Conservation (phyloP, 108 stramenopile species). For the Nannochloropsis oceanica region DNA sequence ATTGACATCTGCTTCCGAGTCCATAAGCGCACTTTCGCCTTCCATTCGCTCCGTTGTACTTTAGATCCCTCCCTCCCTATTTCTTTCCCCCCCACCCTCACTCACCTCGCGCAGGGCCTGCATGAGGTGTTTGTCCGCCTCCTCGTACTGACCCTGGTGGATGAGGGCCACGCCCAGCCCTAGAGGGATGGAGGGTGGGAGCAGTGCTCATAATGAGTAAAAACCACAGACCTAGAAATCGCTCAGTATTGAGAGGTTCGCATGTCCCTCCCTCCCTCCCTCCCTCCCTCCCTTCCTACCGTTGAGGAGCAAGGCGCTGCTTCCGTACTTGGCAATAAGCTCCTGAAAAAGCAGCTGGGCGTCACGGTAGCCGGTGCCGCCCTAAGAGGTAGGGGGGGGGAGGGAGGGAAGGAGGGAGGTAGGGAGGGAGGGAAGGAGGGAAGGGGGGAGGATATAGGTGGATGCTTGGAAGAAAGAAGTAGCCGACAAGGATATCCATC, state of each 20-base stretch:
- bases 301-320: constrained; percentile 24
- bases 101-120: background rate
- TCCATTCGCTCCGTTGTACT: background rate
- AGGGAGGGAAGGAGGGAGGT: background rate
- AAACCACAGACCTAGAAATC: background rate
- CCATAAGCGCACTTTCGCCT: background rate
- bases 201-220: background rate
- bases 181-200: background rate
- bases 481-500: background rate
- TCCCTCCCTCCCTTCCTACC: background rate
- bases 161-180: background rate
- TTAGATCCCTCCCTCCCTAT: background rate
- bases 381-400: constrained; percentile 25
- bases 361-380: constrained; percentile 56
- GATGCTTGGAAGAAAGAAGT: background rate
- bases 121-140: background rate
- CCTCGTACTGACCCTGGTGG: background rate
- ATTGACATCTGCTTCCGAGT: too few relatives aligned
- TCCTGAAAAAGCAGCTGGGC: constrained; percentile 68
- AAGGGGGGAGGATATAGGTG: background rate
- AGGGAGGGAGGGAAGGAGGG: background rate
- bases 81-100: background rate
- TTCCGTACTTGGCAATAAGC: constrained; percentile 84
- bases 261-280: background rate
- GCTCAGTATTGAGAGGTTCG: background rate